Base-by-base conservation (phyloP, 768 basidiomycete species). In the Podaxis carcinomalis region DNA sequence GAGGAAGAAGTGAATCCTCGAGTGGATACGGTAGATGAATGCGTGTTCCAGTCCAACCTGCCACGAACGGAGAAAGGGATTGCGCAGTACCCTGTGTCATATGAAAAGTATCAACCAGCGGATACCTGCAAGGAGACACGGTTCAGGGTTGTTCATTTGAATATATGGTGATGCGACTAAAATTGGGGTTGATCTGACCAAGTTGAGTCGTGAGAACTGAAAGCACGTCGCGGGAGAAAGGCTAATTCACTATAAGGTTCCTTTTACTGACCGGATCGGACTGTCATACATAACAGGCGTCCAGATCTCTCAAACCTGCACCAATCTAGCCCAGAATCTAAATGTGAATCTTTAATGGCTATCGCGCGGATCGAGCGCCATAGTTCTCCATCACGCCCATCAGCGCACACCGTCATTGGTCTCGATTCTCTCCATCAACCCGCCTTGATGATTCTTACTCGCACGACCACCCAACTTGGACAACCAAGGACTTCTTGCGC, bases 181-280 rank as follows among this genome's bases (percentile, higher is more conserved):
- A 44, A 21, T 36, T 35, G 40, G 59, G n/a, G 50, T 19, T 14
- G 3, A 21, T 55, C 32, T 61, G 52, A 39, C 59, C 32, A 52
- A 19, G 53, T 61, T 37, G 10, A 44, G 59, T 49, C 51, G 53
- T 40, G 51, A 28, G 51, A 55, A 49, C 51, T 57, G 51, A 27
- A 46, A 44, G 50, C 39, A 59, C 59, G 51, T 60, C 59, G 59
- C 59, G 59, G 59, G 32, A 59, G 59, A 60, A 60, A 60, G 59
- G 27, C 28, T 60, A 32, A 46, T 50, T 52, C 44, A 52, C 39
- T 40, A 59, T 32, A 32, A 52, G 16, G 40, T 42, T 60, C 59
- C 21, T 47, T 47, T 46, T 28, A 25, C 28, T 53, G 47, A 28
- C 51, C 39, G 58, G 59, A 54, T 60, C 59, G 47, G 52, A 49